Conservation (phyloP, 148 eudicot genomes). For the Nepenthes mirabilis region DNA sequence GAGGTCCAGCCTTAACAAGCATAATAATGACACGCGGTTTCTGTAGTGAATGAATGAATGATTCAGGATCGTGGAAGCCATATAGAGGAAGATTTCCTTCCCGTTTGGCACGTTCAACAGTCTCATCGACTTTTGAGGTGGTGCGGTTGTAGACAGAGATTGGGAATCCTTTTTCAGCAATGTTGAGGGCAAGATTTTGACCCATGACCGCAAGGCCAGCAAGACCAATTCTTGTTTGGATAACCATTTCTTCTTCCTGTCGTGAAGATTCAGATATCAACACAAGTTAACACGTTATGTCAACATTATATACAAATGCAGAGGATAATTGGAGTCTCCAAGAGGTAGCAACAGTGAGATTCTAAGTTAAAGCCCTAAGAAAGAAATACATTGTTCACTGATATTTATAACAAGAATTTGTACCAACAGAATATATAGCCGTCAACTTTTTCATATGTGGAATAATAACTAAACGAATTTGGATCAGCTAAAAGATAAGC, state of each 20-base stretch:
- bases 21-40: conserved; percentile 84
- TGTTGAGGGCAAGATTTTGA: conserved; percentile 90
- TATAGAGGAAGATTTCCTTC: conserved; percentile 82
- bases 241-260: conserved; percentile 34
- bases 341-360: neutral
- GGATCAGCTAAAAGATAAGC: neutral
- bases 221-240: conserved; percentile 82
- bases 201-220: conserved; percentile 97
- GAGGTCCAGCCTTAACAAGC: conserved; percentile 90
- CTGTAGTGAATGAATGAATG: conserved; percentile 70
- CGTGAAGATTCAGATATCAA: conserved; percentile 1
- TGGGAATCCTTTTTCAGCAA: conserved; percentile 95
- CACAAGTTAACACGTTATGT: neutral
- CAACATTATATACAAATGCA: neutral
- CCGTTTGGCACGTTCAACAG: conserved; percentile 63
- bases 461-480: too few species aligned
- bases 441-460: too few species aligned
- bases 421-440: too few species aligned
- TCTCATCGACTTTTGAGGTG: conserved; percentile 83
- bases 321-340: neutral
- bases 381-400: neutral
- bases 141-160: conserved; percentile 85
- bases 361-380: neutral
- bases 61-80: conserved; percentile 78
- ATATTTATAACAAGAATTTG: too few species aligned